These are phyloP conservation scores for Geotrichum europaeum DNA, from an alignment of 1,139 yeast genomes.

Conservation along the genomic window DNA sequence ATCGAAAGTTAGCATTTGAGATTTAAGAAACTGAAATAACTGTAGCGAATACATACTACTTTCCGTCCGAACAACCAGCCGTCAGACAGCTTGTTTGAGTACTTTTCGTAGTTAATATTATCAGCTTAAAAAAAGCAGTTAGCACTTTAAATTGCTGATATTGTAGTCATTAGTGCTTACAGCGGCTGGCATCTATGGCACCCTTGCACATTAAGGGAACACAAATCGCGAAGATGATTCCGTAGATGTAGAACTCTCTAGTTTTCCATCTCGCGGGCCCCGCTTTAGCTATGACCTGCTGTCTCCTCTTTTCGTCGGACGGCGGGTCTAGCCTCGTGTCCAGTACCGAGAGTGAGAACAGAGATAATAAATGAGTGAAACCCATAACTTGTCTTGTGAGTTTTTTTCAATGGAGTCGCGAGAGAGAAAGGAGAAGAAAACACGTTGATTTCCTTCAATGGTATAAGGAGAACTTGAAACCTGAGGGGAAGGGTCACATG, in stretches of 20 bases:
- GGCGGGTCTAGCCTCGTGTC: constrained; percentile 68
- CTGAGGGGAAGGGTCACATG: neutral
- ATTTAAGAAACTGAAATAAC: neutral
- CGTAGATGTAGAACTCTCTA: constrained; percentile 63
- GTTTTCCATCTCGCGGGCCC: constrained; percentile 66
- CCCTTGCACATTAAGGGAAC: constrained; percentile 81
- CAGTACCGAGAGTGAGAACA: constrained; percentile 65
- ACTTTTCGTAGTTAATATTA: constrained; percentile 69
- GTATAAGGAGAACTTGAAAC: neutral
- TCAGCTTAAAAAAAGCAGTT: constrained; percentile 39
- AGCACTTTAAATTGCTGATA: neutral
- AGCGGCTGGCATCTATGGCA: constrained; percentile 71
- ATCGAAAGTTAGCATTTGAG: neutral
- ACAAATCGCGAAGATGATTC: constrained; percentile 52
- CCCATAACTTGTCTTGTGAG: neutral
- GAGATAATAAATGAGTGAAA: constrained; percentile 17
- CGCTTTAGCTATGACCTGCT: constrained; percentile 41
- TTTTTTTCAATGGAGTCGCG: neutral
- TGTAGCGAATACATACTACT: constrained; percentile 26
- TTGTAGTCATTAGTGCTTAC: constrained; percentile 14
- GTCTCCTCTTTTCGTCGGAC: constrained; percentile 41
- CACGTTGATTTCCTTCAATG: neutral
- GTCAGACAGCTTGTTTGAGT: constrained; percentile 66
- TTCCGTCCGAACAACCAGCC: constrained; percentile 40
- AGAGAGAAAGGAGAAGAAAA: neutral